Percentiles rank a stretch among this genome's conserved stretches.
These are phyloP conservation scores for Eucommia ulmoides DNA, from an alignment of 257 asterid species.

Conservation along the genomic window DNA sequence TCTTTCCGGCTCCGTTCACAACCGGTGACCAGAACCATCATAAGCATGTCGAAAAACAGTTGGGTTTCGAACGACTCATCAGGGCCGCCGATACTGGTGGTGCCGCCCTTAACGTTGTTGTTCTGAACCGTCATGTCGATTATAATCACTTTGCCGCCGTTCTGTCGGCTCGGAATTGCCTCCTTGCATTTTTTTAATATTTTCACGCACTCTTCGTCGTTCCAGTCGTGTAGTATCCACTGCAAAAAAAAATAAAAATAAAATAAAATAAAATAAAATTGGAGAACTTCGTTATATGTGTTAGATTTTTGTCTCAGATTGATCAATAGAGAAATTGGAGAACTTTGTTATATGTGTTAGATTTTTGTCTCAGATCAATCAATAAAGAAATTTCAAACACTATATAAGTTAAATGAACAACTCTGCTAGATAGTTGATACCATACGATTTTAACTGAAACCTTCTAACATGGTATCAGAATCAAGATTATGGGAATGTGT, in stretches of 20 bases:
- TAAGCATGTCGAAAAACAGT: neutral
- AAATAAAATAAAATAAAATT: too few relatives aligned
- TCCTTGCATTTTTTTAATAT: slow-evolving; percentile 16
- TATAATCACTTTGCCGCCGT: too few relatives aligned
- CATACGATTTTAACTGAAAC: too few relatives aligned
- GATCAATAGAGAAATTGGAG: neutral
- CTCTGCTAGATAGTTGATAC: too few relatives aligned
- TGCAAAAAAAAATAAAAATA: neutral
- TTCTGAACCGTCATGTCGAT: too few relatives aligned
- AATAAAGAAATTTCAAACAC: too few relatives aligned
- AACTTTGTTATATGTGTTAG: neutral
- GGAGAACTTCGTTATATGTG: neutral
- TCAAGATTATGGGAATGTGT: too few relatives aligned
- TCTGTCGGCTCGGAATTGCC: slow-evolving; percentile 11
- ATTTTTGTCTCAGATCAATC: too few relatives aligned
- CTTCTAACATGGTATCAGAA: too few relatives aligned
- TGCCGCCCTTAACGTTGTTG: slow-evolving; percentile 14
- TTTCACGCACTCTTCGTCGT: slow-evolving; percentile 1
- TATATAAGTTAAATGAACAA: too few relatives aligned
- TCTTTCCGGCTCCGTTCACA: too few relatives aligned
- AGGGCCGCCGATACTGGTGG: slow-evolving; percentile 10
- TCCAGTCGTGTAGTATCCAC: slow-evolving; percentile 9
- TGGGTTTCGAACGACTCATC: slow-evolving; percentile 2
- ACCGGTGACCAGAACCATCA: slow-evolving; percentile 14
- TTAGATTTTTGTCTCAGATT: too few relatives aligned